phyloP scores from a whole-genome alignment of 1,139 yeast species.

The Magnusiomyces paraingens region DNA sequence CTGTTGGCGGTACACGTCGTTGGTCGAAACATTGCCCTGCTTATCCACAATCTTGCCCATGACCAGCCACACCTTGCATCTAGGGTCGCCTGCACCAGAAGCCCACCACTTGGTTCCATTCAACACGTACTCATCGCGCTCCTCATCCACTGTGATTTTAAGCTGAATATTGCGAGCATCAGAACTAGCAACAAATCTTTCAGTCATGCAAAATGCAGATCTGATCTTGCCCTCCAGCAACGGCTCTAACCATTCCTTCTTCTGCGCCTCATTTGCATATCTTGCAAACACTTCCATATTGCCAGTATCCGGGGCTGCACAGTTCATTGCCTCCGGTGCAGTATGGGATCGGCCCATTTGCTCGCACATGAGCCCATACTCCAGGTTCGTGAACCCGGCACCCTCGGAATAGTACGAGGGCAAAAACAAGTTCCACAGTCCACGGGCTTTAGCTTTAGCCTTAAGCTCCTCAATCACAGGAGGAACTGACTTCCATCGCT shows the following conservation, averaged over 20 bases:
- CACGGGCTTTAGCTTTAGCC: constrained; percentile 48
- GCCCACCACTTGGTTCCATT: constrained; percentile 74
- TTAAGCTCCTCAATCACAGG: constrained; percentile 49
- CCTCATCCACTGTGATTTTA: constrained; percentile 40
- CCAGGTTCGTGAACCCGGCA: constrained; percentile 59
- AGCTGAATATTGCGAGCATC: constrained; percentile 60
- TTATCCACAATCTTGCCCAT: constrained; percentile 54
- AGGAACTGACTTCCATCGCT: constrained; percentile 49
- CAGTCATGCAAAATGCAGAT: constrained; percentile 69
- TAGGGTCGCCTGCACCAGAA: constrained; percentile 69
- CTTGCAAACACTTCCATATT: constrained; percentile 64
- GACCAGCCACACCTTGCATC: constrained; percentile 52
- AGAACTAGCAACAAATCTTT: constrained; percentile 57
- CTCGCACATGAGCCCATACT: constrained; percentile 66
- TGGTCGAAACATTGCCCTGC: constrained; percentile 22
- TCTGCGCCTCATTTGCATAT: constrained; percentile 50
- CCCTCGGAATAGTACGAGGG: constrained; percentile 54
- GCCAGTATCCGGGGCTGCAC: constrained; percentile 69
- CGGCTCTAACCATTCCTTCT: constrained; percentile 49
- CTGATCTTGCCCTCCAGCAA: constrained; percentile 54
- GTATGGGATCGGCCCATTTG: constrained; percentile 52
- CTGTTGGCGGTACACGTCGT: constrained; percentile 47
- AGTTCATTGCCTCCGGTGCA: constrained; percentile 61
- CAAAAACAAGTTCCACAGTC: constrained; percentile 62
- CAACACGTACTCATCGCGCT: constrained; percentile 44